Base-by-base conservation (phyloP, 306 rosid species). In the Trichosanthes truncata region DNA sequence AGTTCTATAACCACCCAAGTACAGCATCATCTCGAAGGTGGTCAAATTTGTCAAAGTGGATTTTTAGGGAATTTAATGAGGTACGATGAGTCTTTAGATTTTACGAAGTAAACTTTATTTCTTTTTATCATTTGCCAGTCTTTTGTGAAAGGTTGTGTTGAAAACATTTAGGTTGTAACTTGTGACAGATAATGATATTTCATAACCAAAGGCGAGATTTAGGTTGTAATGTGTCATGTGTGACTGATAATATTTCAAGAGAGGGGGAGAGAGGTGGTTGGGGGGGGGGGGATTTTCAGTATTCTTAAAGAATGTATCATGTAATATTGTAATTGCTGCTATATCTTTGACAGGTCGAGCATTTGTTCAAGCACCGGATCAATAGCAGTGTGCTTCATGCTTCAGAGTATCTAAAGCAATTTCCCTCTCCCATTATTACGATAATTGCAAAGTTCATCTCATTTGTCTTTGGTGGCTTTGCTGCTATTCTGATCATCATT, bases 11-110 rank as follows among this genome's bases (percentile, higher is more conserved):
- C 66, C 97, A 95, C 78, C 99, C 99, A 68, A 91, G 94, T 85
- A 89, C 90, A 0, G 97, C 96, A 60, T 91, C 94, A 46, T 95
- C 94, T 82, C 88, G 89, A 82, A 95, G 97, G 86, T 95, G 99
- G 97, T 95, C 97, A 80, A 93, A 90, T 83, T 86, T 95, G 86
- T 93, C 99, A 51, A 91, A 82, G 85, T 93, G 99, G 97, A 88
- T 91, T 61, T 90, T 95, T 74, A 88, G 99, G 89, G 97, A 95
- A 83, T 95, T 83, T 83, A 95, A 95, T 8, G 97, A 95, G 99
- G 99, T 93, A 91, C 41, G 38, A 3, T 20, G 33, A 18, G 74
- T 74, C 45, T 31, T 33, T 31, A 10, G 62, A 31, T 74, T 73
- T 73, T 15, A n/a, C 2, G 8, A 1, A 7, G 6, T 73, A 6